phyloP scores from a whole-genome alignment of 352 stramenopile genomes.

The Aphanomyces astaci region DNA sequence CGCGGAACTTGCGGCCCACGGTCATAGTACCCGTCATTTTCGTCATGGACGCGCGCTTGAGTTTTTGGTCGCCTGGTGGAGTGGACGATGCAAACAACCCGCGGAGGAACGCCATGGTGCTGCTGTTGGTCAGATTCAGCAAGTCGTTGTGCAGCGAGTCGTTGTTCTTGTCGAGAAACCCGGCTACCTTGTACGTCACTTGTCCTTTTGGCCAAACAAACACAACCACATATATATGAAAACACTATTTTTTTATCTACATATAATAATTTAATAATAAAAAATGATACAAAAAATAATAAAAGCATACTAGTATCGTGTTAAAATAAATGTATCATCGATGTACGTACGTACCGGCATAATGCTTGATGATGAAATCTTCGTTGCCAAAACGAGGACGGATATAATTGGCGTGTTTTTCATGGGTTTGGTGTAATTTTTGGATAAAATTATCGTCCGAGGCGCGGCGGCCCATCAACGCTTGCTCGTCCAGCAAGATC shows the following conservation, averaged over 20 bases:
- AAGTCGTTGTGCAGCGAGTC: conserved; percentile 92
- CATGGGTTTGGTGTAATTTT: conserved; percentile 86
- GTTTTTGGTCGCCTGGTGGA: conserved; percentile 25
- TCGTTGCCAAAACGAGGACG: conserved; percentile 84
- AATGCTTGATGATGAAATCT: conserved; percentile 96
- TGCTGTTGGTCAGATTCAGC: conserved; percentile 81
- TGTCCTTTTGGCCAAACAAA: no score
- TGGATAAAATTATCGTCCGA: conserved; percentile 89
- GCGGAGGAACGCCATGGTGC: conserved; percentile 68
- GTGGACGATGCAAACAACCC: conserved; percentile 56
- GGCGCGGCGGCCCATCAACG: conserved; percentile 85
- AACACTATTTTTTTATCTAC: no score
- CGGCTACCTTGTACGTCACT: conserved; percentile 93
- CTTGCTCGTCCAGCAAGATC: conserved; percentile 93
- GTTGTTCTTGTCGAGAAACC: conserved; percentile 98
- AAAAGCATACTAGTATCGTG: no score
- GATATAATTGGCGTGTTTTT: conserved; percentile 68
- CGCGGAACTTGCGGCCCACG: conserved; percentile 84
- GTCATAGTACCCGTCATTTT: conserved; percentile 88
- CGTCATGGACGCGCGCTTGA: conserved; percentile 60
- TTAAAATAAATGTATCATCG: no score
- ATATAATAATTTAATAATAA: no score
- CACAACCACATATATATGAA: no score
- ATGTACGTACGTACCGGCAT: conserved; percentile 66
- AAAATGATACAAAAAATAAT: no score